phyloP scores from a whole-genome alignment of 352 stramenopile species.

The Globisporangium cederbergense region DNA sequence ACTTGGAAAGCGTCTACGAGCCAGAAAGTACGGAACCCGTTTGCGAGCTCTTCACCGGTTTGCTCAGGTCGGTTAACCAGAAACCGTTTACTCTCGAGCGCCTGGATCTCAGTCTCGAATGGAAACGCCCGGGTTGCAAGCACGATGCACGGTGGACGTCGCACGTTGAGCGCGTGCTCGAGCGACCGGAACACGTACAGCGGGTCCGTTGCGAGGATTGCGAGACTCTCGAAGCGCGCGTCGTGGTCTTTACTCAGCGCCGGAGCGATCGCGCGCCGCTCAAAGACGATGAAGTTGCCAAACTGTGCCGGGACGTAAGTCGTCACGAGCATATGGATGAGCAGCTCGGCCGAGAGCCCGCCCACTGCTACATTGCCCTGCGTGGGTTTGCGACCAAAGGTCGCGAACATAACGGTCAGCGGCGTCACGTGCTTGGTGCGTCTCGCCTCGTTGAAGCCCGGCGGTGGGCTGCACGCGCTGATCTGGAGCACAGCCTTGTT shows the following conservation, averaged over 20 bases:
- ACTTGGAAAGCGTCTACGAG: constrained; percentile 57
- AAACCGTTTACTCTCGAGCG: constrained; percentile 33
- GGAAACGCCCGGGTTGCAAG: constrained; percentile 35
- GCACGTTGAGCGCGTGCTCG: constrained; percentile 87
- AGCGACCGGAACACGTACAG: constrained; percentile 70
- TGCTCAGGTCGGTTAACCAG: constrained; percentile 87
- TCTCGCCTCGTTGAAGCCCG: constrained; percentile 46
- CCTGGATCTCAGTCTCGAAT: constrained; percentile 18
- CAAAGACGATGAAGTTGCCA: constrained; percentile 88
- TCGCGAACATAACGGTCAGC: constrained; percentile 88
- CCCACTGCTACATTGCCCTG: constrained; percentile 81
- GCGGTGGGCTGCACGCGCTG: constrained; percentile 57
- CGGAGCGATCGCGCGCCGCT: constrained; percentile 60
- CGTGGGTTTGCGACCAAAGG: constrained; percentile 81
- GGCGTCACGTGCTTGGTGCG: constrained; percentile 81
- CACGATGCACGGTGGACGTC: constrained; percentile 82
- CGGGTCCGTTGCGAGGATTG: constrained; percentile 36
- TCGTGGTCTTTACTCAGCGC: constrained; percentile 42
- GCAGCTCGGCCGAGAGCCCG: constrained; percentile 76
- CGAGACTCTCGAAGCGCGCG: constrained; percentile 40
- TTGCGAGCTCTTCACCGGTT: constrained; percentile 82
- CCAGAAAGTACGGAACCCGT: constrained; percentile 90
- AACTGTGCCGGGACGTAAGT: constrained; percentile 92
- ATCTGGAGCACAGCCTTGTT: constrained; percentile 65
- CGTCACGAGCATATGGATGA: constrained; percentile 91